phyloP scores from a whole-genome alignment of 768 basidiomycete species.

The Scleroderma bovista region DNA sequence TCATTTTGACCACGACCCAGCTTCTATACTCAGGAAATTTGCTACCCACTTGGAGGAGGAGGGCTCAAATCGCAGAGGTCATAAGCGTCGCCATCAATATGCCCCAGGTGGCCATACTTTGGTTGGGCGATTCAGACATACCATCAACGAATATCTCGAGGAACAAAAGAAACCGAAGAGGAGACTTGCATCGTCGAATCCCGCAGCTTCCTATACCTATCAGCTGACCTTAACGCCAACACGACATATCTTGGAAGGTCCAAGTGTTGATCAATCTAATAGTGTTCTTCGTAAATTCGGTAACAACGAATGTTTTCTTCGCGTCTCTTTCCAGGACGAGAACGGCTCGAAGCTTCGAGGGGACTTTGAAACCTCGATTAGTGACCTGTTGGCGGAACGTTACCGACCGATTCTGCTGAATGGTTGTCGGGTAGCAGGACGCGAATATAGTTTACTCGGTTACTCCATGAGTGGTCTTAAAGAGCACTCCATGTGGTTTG shows the following conservation, averaged over 20 bases:
- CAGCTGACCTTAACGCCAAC: conserved; percentile 38
- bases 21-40: conserved; percentile 20
- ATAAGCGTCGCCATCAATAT: not conserved
- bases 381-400: conserved; percentile 26
- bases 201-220: conserved; percentile 28
- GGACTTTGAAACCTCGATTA: conserved; percentile 27
- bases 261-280: conserved; percentile 34
- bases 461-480: conserved; percentile 51
- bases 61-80: not conserved
- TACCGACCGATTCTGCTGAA: conserved; percentile 30
- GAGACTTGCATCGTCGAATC: conserved; percentile 16
- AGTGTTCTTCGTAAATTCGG: conserved; percentile 33
- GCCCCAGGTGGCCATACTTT: not conserved
- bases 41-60: conserved; percentile 16
- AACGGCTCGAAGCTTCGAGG: conserved; percentile 33
- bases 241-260: conserved; percentile 34
- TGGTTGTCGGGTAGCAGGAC: conserved; percentile 38
- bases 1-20: conserved; percentile 11
- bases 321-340: conserved; percentile 46
- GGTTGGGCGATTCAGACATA: conserved; percentile 12
- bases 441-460: conserved; percentile 41
- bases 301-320: conserved; percentile 39
- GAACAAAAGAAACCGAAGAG: conserved; percentile 22
- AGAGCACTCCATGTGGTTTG: conserved; percentile 46
- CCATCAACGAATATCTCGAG: conserved; percentile 13